A percentile compares a stretch with the other conserved stretches of the same genome.
These are phyloP conservation scores for Patellaria atrata DNA, from an alignment of 495 filamentous ascomycete genomes.

Conservation along the genomic window DNA sequence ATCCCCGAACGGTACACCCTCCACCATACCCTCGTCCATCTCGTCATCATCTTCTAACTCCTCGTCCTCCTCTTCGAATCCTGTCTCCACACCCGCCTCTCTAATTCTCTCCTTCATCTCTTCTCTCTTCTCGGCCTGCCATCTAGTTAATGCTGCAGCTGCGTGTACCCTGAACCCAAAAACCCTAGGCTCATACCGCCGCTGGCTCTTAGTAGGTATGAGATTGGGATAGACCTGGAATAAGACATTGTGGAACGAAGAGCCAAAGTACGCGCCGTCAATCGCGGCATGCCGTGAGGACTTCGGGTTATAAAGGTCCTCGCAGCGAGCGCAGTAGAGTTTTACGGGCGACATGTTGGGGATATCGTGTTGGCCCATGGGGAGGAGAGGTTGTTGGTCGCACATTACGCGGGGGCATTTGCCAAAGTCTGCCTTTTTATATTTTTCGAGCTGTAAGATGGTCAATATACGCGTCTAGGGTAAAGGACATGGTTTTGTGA, in stretches of 20 bases:
- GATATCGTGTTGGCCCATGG: conserved; percentile 81
- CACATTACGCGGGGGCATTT: conserved; percentile 96
- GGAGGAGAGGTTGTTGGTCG: conserved; percentile 77
- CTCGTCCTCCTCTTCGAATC: conserved; percentile 43
- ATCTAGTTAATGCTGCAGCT: conserved; percentile 70
- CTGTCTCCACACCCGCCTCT: conserved; percentile 38
- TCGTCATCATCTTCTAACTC: conserved; percentile 31
- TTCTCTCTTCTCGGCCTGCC: conserved; percentile 71
- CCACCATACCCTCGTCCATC: conserved; percentile 20
- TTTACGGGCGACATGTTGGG: conserved; percentile 78
- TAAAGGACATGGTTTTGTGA: conserved; percentile 1
- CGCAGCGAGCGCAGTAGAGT: conserved; percentile 91
- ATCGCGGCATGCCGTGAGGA: conserved; percentile 89
- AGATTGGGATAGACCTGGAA: conserved; percentile 95
- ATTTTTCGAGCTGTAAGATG: conserved; percentile 72
- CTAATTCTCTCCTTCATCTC: conserved; percentile 58
- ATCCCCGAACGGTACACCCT: too few relatives aligned
- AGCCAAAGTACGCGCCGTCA: conserved; percentile 95
- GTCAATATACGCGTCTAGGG: conserved; percentile 2
- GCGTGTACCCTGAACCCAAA: conserved; percentile 95
- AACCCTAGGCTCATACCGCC: conserved; percentile 74
- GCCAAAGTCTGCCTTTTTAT: conserved; percentile 94
- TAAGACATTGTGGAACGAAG: conserved; percentile 95
- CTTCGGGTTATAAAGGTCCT: conserved; percentile 98
- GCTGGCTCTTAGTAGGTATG: conserved; percentile 67